Evolutionary conservation across 140 eudicot genomes (phyloP), one percentile per base, ranked within the genome.

Genomic region (Oenanthe javanica): DNA sequence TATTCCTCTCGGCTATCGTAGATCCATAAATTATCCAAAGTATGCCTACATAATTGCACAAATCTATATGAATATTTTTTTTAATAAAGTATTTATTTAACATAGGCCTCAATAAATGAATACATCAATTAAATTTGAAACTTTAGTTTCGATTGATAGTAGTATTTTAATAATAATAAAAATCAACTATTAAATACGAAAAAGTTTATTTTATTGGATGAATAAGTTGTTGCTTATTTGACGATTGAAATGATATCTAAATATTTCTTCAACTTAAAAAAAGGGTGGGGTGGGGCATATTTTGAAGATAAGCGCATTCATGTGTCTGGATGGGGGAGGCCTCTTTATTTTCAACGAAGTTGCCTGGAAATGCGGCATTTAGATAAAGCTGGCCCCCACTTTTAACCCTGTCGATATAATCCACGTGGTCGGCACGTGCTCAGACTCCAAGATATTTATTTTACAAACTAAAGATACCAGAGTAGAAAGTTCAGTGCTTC

Each of bases 301-400:
- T 1, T 59, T 21, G 12, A 21, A 59, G 67, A 59, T 59, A 59
- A 59, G 67, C 0, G 67, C 0, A 21, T 42, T 15, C n/a, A 31
- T 70, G 75, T 70, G 47, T 70, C 19, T 38, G 75, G 75, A 70
- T 12, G 48, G 75, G 75, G 75, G 18, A 70, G 38, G 46, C 42
- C 75, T 1, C 11, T 71, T 12, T 67, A 10, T 40, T 40, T 36
- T 19, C 23, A 14, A 70, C 27, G 49, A 40, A 71, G 76, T 45
- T 71, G 76, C 76, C 76, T 18, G 48, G 50, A 72, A 72, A 40
- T 72, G 76, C 76, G 51, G 14, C 76, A 3, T 42, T 15, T 9
- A n/a, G 76, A 72, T 72, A 42, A 16, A 42, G 1, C 1, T 42
- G 51, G 51, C 16, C 76, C 76, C 76, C 51, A 18, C 76, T 40